These are phyloP conservation scores for Colletotrichum spaethianum DNA, from an alignment of 2,329 filamentous ascomycete genomes.

Conservation along the genomic window DNA sequence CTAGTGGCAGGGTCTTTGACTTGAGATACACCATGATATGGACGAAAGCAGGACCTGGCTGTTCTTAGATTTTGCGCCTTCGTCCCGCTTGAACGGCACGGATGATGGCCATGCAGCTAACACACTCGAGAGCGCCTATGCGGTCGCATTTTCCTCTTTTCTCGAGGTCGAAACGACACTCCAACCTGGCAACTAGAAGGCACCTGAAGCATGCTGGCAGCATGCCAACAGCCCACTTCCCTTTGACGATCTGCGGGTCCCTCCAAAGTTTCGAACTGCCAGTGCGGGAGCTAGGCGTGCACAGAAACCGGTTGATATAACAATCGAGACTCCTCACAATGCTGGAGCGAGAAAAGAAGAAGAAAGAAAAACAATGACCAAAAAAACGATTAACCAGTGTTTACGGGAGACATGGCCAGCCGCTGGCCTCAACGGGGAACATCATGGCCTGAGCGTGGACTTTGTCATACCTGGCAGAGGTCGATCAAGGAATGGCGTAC, in stretches of 20 bases:
- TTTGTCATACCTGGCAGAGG: conserved; percentile 7
- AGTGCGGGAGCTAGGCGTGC: conserved; percentile 22
- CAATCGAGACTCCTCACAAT: background rate
- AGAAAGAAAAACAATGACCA: background rate
- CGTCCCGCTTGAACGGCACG: conserved; percentile 41
- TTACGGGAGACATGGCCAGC: background rate
- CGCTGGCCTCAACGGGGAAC: conserved; percentile 14
- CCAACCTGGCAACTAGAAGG: conserved; percentile 17
- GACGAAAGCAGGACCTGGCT: conserved; percentile 28
- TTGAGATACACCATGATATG: conserved; percentile 6
- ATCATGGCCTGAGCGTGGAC: conserved; percentile 27
- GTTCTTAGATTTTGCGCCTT: conserved; percentile 31
- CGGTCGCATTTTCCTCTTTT: background rate
- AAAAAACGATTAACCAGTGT: background rate
- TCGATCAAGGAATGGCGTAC: conserved; percentile 25
- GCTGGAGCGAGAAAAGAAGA: background rate
- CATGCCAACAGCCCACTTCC: conserved; percentile 21
- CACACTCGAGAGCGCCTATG: conserved; percentile 28
- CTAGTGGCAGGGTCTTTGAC: conserved; percentile 11
- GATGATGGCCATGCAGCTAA: conserved; percentile 35
- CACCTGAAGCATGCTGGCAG: conserved; percentile 9
- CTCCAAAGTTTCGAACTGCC: conserved; percentile 34
- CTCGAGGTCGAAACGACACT: conserved; percentile 18
- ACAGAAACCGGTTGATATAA: conserved; percentile 22
- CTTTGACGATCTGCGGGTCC: conserved; percentile 21